Evolutionary conservation across 345 rosid genomes (phyloP), one percentile per base, ranked within the genome.

Genomic region (Pistacia integerrima): DNA sequence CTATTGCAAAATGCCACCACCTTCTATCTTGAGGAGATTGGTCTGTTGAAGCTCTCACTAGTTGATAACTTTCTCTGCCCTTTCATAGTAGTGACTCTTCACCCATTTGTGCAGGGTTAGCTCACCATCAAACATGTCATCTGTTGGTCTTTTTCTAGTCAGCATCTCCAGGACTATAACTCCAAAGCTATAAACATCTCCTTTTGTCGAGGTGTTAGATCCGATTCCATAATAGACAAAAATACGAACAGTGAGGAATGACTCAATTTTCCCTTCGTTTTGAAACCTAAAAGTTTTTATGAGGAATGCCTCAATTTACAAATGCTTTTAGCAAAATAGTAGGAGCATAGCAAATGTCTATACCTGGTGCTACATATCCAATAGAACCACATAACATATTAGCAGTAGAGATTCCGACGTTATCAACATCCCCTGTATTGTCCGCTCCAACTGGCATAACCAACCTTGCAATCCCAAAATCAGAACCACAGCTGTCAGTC

Each of bases 401-500:
- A 54, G 88, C 83, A 11, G 89, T 88, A 28, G 89, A 82, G 80
- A 33, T 86, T 38, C 88, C 91, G 74, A 82, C 51, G 63, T 80
- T 84, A 73, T 88, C 88, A 5, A 69, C 66, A 11, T 35, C 54
- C 20, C 76, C 80, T 25, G 65, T 67, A 66, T 72, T 82, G 48
- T 85, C 86, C 14, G 65, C 78, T 4, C 69, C 88, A 3, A 30
- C 79, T 30, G 84, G 73, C 80, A 68, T 79, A 38, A 84, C 74
- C 46, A 41, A 41, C 67, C 85, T 81, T 16, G 89, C 87, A n/a
- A 86, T 84, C 64, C 91, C 91, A 16, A 88, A 88, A 76, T 88
- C 88, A 3, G 87, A 86, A 88, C 88, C 62, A 86, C 68, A 67
- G 89, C 88, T 3, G 89, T 86, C 91, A 88, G 89, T 86, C 91